Evolutionary conservation across 1,139 yeast genomes (phyloP), one percentile per base, ranked within the genome.

Genomic region (Yamadazyma epiphylla): DNA sequence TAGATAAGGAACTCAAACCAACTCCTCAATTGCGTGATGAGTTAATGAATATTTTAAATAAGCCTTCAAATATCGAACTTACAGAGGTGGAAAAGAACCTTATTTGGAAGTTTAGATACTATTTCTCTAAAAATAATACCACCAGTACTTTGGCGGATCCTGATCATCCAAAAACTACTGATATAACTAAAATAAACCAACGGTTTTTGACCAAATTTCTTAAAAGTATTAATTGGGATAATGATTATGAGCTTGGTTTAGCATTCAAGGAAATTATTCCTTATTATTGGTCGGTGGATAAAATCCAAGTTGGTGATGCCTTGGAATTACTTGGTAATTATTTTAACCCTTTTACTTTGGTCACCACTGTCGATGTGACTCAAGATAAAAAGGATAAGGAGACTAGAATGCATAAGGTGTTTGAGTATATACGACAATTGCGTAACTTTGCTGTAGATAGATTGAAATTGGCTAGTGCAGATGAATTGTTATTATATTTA

Each of bases 41-140:
- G 42, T 64, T 91, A 31, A 65, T 77, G 37, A 68, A 59, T 32
- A 84, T 89, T 4, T 64, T 89, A 31, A 66, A 70, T 21, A 86
- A 80, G 44, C 91, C 96, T 1, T 88, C 96, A 2, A 91, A 87
- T 26, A 81, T 85, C 29, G 87, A 80, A 45, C 64, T 91, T 28
- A 72, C 80, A 5, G 89, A 84, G 32, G 79, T 83, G 48, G 97
- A 91, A 43, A 88, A 85, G 61, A 88, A 88, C 42, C 59, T 88
- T 46, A 71, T 94, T 12, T 91, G 97, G 97, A 85, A 85, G 55
- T 91, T 84, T 55, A 64, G 98, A 32, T 91, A 86, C 59, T 89
- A 81, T 53, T 70, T 89, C 33, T 74, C 91, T 27, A 78, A 83
- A 39, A 84, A 82, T 47, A 51, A 60, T 36, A 38, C 57, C 3